Evolutionary conservation across 768 basidiomycete genomes (phyloP).

Genomic region (Mycena galericulata): DNA sequence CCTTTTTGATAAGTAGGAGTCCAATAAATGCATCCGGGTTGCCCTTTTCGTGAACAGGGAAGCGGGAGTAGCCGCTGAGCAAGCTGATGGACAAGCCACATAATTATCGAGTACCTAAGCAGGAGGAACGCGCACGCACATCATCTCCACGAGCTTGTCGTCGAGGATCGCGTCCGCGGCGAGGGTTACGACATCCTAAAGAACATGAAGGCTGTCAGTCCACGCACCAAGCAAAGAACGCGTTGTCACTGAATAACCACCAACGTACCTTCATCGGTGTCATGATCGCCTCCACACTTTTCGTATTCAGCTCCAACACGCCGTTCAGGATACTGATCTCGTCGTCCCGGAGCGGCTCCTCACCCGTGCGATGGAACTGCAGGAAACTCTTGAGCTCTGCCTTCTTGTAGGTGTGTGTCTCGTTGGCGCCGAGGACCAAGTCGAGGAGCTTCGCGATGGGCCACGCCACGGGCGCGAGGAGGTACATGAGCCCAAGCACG

Average conservation of each 20-base stretch:
- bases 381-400: slow-evolving; percentile 44
- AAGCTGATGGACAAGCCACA: too few species aligned
- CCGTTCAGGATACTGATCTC: slow-evolving; percentile 87
- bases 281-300: slow-evolving; percentile 84
- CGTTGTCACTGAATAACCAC: neutral
- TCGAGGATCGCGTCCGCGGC: slow-evolving; percentile 84
- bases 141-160: slow-evolving; percentile 52
- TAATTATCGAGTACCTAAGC: too few species aligned
- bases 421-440: slow-evolving; percentile 78
- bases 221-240: neutral
- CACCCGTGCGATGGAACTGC: slow-evolving; percentile 81
- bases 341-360: slow-evolving; percentile 84
- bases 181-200: slow-evolving; percentile 85
- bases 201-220: neutral
- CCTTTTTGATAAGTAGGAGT: slow-evolving; percentile 72
- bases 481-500: slow-evolving; percentile 75
- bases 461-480: slow-evolving; percentile 83
- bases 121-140: too few species aligned
- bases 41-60: slow-evolving; percentile 71
- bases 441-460: slow-evolving; percentile 89
- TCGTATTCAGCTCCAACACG: slow-evolving; percentile 81
- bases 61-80: slow-evolving; percentile 46
- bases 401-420: slow-evolving; percentile 83
- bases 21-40: slow-evolving; percentile 69
- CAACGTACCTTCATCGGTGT: slow-evolving; percentile 74